Evolutionary conservation across 306 rosid genomes (phyloP).

Genomic region (Acacia melanoxylon): DNA sequence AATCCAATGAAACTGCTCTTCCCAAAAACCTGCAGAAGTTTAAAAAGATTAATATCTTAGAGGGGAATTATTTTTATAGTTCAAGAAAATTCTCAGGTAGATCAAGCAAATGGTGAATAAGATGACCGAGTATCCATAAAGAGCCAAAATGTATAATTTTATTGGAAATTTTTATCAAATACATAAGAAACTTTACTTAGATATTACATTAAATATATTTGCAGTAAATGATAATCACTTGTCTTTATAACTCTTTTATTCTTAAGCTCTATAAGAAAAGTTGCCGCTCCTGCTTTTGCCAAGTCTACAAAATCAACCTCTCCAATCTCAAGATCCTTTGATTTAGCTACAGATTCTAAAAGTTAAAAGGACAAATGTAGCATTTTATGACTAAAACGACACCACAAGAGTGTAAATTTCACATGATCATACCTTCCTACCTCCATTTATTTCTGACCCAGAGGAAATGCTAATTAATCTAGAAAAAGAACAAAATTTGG

Average conservation of each 20-base stretch:
- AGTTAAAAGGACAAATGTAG: not conserved
- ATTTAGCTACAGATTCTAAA: constrained; percentile 27
- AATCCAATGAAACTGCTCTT: constrained; percentile 64
- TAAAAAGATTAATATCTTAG: not conserved
- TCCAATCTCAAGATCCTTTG: constrained; percentile 46
- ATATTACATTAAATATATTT: not conserved
- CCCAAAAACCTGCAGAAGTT: constrained; percentile 67
- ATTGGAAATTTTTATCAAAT: not conserved
- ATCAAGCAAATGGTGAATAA: not conserved
- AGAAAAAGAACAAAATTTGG: constrained; percentile 14
- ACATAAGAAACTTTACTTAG: not conserved
- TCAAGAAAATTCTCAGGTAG: not conserved
- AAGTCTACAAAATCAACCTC: constrained; percentile 18
- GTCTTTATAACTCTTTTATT: constrained; percentile 79
- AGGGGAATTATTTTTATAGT: not conserved
- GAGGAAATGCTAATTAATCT: constrained; percentile 35
- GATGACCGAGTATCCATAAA: not conserved
- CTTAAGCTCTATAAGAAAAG: constrained; percentile 76
- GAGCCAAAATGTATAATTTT: not conserved
- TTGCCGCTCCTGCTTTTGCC: constrained; percentile 66
- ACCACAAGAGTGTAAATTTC: not conserved
- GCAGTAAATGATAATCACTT: constrained; percentile 13
- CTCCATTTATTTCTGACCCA: constrained; percentile 30
- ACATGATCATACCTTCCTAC: constrained; percentile 35
- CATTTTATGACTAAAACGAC: not conserved